Evolutionary conservation across 106 monocot species (phyloP), one percentile per base, ranked within the genome.

Genomic region (Amphibolis antarctica): DNA sequence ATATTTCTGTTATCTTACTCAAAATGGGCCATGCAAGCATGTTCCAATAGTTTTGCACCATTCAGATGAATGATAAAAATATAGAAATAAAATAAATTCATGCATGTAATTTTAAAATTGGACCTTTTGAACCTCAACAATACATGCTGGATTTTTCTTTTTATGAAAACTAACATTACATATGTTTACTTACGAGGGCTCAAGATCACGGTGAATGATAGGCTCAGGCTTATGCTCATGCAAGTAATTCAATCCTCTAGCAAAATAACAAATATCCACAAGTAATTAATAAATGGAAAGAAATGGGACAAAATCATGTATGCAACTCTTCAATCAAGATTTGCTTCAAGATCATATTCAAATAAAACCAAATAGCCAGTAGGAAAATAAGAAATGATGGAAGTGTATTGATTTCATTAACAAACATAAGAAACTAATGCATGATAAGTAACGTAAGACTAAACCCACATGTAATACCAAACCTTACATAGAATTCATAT

Each of bases 131-230:
- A n/a, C n/a, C n/a, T n/a, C n/a, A n/a, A n/a, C n/a, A n/a, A n/a
- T n/a, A n/a, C n/a, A n/a, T n/a, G n/a, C n/a, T n/a, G n/a, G n/a
- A n/a, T n/a, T n/a, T n/a, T n/a, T n/a, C n/a, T n/a, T n/a, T n/a
- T n/a, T n/a, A 46, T 25, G 21, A 60, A 52, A 36, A 19, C 11
- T 25, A 56, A 56, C 14, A 47, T 21, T 47, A 44, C 53, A 14
- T 3, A 70, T 26, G 5, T 42, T 68, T 49, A 76, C 89, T 80
- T 78, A 98, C 96, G 96, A 84, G 59, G 96, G 89, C 67, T 98
- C 96, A 55, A 98, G 89, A 73, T 98, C 96, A 48, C 96, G 80
- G 66, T 98, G 96, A 77, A 98, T 98, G 50, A 98, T 90, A 55
- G 90, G 84, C 71, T 89, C 83, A 58, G 96, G 90, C 76, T 87